Evolutionary conservation across 805 yeast species (phyloP), one percentile per base, ranked within the genome.

Genomic region (Candida hispaniensis): DNA sequence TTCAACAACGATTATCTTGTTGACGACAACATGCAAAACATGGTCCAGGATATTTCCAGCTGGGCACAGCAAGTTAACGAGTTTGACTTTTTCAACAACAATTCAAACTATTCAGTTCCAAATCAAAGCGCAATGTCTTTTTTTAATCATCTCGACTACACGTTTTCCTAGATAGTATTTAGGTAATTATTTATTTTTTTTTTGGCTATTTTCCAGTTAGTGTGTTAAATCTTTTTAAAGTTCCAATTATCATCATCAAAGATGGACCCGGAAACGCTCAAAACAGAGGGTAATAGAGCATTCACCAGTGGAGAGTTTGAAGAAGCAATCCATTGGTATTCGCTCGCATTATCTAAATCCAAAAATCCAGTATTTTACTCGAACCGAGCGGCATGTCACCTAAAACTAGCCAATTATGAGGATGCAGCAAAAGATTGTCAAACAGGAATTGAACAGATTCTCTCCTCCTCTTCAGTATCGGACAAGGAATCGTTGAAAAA

Each of bases 41-140:
- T 48, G 51, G 49, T 48, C 7, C 52, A 48, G 39, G 50, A 47
- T 28, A 48, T 48, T 16, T 48, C 52, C 4, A 38, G 47, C 10
- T 47, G 50, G 50, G 48, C 50, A 2, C 28, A 42, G 14, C 35
- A 30, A 26, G 26, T 35, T 4, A 42, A 26, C 33, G 41, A 41
- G 17, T 21, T 28, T 5, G 25, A 23, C 18, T 41, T 29, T 12
- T 19, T 34, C 18, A 34, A 34, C 11, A 34, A 38, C 34, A n/a
- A n/a, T n/a, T n/a, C n/a, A n/a, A n/a, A n/a, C n/a, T n/a, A n/a
- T n/a, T n/a, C n/a, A n/a, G n/a, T n/a, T n/a, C n/a, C n/a, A n/a
- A n/a, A n/a, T n/a, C n/a, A n/a, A n/a, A n/a, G n/a, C n/a, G n/a
- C n/a, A n/a, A n/a, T n/a, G n/a, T n/a, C n/a, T n/a, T n/a, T n/a